Conservation (phyloP, 108 stramenopile genomes). For the Nitzschia inconspicua region DNA sequence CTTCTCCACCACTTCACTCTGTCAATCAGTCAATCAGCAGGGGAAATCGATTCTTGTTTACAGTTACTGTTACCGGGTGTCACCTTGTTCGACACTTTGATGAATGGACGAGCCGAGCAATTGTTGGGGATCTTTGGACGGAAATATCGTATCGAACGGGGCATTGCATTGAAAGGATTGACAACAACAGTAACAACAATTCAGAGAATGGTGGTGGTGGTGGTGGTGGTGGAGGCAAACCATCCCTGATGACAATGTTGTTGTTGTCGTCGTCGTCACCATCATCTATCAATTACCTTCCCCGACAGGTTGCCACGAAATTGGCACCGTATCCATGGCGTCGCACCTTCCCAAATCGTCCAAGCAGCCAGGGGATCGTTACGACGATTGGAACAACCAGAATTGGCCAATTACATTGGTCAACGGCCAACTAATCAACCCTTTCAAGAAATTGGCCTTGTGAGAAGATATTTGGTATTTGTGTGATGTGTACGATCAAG, state of each 20-base stretch:
- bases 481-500: slow-evolving; percentile 71
- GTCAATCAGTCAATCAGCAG: too few relatives aligned
- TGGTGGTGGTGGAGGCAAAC: not conserved
- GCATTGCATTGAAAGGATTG: too few relatives aligned
- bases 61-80: slow-evolving; percentile 60
- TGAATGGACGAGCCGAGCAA: slow-evolving; percentile 77
- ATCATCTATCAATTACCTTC: slow-evolving; percentile 6
- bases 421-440: slow-evolving; percentile 78
- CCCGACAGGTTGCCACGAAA: slow-evolving; percentile 85
- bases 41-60: slow-evolving; percentile 70
- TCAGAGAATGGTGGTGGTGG: slow-evolving; percentile 5
- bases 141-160: slow-evolving; percentile 49
- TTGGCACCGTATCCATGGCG: slow-evolving; percentile 81
- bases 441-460: slow-evolving; percentile 68
- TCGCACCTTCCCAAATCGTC: slow-evolving; percentile 53
- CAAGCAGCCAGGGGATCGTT: slow-evolving; percentile 58
- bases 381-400: slow-evolving; percentile 57
- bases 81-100: slow-evolving; percentile 77
- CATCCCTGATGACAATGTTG: not conserved
- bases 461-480: slow-evolving; percentile 81
- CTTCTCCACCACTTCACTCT: too few relatives aligned
- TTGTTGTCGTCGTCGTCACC: too few relatives aligned
- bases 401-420: slow-evolving; percentile 79
- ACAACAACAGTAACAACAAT: not conserved
- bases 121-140: slow-evolving; percentile 72